Base-by-base conservation (phyloP, 2,329 filamentous ascomycete species). In the Scleromitrula shiraiana region DNA sequence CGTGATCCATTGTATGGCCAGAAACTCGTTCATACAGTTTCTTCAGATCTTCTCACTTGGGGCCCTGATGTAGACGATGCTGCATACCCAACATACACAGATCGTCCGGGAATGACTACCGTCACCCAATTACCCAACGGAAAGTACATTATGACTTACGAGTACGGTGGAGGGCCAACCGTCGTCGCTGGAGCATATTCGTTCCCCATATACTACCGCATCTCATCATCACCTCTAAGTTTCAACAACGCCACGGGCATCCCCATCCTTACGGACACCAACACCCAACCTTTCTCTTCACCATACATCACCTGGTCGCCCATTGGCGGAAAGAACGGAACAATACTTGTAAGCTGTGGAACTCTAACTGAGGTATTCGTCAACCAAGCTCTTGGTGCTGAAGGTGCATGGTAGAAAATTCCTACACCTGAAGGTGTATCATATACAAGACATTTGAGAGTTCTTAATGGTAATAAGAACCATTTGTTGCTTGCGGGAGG, bases 61-160 rank as follows among this genome's bases (percentile, higher is more conserved):
- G 71, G 72, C 15, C 60, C 70, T 0, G 67, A 76, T 3, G 72
- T 83, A 41, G 71, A 82, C 51, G 81, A 87, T 58, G 80, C 83
- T 32, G 68, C 75, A 17, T 82, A 83, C 56, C 65, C 71, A n/a
- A 71, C 69, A 46, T 83, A 83, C 63, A 75, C 73, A 2, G 77
- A 73, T 51, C 76, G 83, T 2, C 83, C 83, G 0, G 83, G 82
- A 41, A 86, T 86, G 83, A 75, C 82, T 1, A 77, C 75, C 0
- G 69, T 86, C 7, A 70, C 74, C 2, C 59, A 71, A 58, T 71
- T 86, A 4, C 68, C 80, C 54, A 63, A 64, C 29, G 76, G 53
- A 6, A 57, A 77, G 58, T 85, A 74, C 64, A 76, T 87, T 58
- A 77, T 80, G 67, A 72, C 74, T 5, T 83, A 84, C 62, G 82